A percentile compares a stretch with the other conserved stretches of the same genome.
Evolutionary conservation across 768 basidiomycete genomes (phyloP).

Genomic region (Tylopilus subfusipes): DNA sequence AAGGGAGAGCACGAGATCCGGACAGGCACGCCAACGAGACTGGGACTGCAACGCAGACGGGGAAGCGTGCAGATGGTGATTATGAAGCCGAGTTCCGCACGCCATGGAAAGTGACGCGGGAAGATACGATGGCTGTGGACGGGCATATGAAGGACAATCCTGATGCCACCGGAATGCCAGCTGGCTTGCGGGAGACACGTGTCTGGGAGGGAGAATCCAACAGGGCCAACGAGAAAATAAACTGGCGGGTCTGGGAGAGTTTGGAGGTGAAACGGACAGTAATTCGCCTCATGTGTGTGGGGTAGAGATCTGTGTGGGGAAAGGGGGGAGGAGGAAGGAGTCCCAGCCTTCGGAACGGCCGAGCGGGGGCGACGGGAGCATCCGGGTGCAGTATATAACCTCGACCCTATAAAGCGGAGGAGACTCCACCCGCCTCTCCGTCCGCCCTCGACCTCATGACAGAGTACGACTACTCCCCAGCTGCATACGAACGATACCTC

Average conservation of each 20-base stretch:
- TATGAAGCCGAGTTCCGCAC: constrained; percentile 3
- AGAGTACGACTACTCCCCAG: constrained; percentile 60
- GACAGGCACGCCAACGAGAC: not conserved
- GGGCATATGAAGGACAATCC: not conserved
- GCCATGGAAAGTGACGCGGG: constrained; percentile 1
- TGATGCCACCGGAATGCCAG: not conserved
- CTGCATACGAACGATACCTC: constrained; percentile 45
- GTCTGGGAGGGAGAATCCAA: not conserved
- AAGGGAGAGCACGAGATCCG: constrained; percentile 6
- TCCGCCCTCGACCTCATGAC: constrained; percentile 40
- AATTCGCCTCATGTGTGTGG: constrained; percentile 20
- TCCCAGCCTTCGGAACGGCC: not conserved
- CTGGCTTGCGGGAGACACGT: not conserved
- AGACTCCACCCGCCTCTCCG: not conserved
- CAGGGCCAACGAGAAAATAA: not conserved
- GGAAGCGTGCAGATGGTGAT: not conserved
- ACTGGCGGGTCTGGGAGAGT: not conserved
- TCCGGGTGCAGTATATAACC: not conserved
- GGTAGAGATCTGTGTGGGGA: constrained; percentile 25
- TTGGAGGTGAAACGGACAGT: too few relatives aligned
- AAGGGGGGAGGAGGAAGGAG: constrained; percentile 12
- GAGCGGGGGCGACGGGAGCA: not conserved
- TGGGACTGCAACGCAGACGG: constrained; percentile 7
- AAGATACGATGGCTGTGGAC: not conserved
- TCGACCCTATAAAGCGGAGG: not conserved